Base-by-base conservation (phyloP, 106 monocot genomes). In the Hemerocallis citrina region DNA sequence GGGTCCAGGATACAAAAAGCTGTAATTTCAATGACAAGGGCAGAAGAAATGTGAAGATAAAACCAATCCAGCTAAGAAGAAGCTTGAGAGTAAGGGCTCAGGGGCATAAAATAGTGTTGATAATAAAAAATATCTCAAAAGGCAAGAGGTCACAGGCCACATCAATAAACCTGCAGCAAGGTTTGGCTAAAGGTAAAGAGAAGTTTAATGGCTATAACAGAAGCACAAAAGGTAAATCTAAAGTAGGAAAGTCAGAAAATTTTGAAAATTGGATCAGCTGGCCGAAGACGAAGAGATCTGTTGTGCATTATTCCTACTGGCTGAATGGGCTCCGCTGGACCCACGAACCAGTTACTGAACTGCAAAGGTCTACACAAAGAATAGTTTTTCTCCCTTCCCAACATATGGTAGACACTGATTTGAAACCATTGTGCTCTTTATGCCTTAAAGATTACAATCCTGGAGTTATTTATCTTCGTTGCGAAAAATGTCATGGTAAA, bases 401-500 rank as follows among this genome's bases (percentile, higher is more conserved):
- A 59, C 39, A 65, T 60, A 38, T 61, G 19, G 61, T 55, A 27
- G 42, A 66, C 27, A 23, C 32, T 4, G 23, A 19, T 55, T 8
- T 41, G 19, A 51, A 61, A 19, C 85, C 80, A 36, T 54, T 74
- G 0, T 95, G 95, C 46, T 65, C 49, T 51, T 78, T 95, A 24
- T 95, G 95, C 45, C 65, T 42, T 34, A 59, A 73, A 63, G 72
- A 79, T 20, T 85, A 86, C 59, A 72, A 78, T 55, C 29, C 69
- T 30, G 74, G 72, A 33, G 48, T 68, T 61, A 72, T 86, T 45
- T 95, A 76, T 74, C 50, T 95, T 74, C 4, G 76, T 58, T 95
- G 95, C 72, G 81, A 90, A 59, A 76, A 65, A 13, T 95, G 95
- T 81, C 76, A 63, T 79, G 94, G 94, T 94, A 83, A 12, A 7